Evolutionary conservation across 768 basidiomycete genomes (phyloP).

Genomic region (Termitomyces sp.): DNA sequence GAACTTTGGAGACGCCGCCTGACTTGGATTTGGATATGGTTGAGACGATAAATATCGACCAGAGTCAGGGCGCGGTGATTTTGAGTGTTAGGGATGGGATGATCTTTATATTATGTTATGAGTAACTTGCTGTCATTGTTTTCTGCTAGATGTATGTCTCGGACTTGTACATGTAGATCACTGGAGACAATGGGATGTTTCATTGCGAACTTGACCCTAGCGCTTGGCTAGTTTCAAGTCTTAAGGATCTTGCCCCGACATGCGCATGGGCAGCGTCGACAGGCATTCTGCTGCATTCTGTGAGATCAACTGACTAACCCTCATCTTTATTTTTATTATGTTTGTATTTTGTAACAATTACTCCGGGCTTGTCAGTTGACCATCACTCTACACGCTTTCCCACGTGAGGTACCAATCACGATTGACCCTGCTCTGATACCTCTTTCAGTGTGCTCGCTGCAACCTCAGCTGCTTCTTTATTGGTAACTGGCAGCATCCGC

Average conservation of each 20-base stretch:
- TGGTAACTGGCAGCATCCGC: background rate
- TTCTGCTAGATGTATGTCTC: background rate
- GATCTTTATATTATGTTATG: constrained; percentile 73
- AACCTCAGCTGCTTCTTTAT: background rate
- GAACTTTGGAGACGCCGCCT: constrained; percentile 59
- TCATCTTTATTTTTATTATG: too few relatives aligned
- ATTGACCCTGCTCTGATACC: background rate
- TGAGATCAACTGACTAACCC: too few relatives aligned
- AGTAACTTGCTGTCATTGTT: constrained; percentile 14
- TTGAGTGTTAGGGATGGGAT: constrained; percentile 63
- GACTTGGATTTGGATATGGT: constrained; percentile 63
- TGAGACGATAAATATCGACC: constrained; percentile 78
- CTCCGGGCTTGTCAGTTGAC: too few relatives aligned
- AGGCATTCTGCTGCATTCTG: too few relatives aligned
- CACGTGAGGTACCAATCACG: background rate
- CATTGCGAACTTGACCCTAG: background rate
- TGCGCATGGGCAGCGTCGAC: too few relatives aligned
- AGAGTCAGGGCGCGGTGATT: constrained; percentile 70
- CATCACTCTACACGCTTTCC: background rate
- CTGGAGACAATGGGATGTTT: background rate
- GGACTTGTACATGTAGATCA: background rate
- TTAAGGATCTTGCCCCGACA: too few relatives aligned
- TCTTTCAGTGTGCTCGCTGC: background rate
- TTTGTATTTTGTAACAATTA: too few relatives aligned
- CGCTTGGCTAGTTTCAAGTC: too few relatives aligned